Conservation (phyloP, 2,329 filamentous ascomycete genomes). For the Remersonia thermophila region DNA sequence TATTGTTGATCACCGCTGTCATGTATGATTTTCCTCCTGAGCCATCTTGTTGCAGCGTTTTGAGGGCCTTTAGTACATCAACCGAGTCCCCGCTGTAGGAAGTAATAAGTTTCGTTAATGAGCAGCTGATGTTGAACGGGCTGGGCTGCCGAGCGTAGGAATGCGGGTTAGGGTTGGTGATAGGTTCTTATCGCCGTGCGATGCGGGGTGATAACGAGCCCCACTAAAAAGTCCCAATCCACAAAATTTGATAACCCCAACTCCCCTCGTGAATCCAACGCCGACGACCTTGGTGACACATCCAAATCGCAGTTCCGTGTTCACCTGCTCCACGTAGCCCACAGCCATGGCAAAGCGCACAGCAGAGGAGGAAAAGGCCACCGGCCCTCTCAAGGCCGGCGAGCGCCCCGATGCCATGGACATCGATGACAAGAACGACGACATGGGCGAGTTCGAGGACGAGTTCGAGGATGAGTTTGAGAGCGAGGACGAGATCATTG, state of each 20-base stretch:
- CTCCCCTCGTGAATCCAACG: slow-evolving; percentile 4
- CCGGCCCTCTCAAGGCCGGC: slow-evolving; percentile 45
- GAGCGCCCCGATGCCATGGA: slow-evolving; percentile 53
- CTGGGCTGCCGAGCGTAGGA: too few relatives aligned
- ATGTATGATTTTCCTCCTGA: too few relatives aligned
- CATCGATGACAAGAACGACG: slow-evolving; percentile 44
- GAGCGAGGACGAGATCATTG: slow-evolving; percentile 78
- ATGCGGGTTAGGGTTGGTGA: background rate
- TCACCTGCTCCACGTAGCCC: background rate
- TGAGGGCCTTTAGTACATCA: too few relatives aligned
- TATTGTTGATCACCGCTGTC: too few relatives aligned
- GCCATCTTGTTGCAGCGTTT: too few relatives aligned
- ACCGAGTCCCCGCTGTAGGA: too few relatives aligned
- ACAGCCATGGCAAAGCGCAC: slow-evolving; percentile 46
- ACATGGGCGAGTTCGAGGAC: slow-evolving; percentile 80
- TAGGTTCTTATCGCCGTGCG: background rate
- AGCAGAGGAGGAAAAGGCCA: slow-evolving; percentile 36
- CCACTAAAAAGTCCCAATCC: slow-evolving; percentile 17
- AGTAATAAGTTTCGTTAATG: too few relatives aligned
- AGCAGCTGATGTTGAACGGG: too few relatives aligned
- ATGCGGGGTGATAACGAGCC: slow-evolving; percentile 10
- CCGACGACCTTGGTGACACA: background rate
- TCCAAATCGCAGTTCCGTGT: too few relatives aligned
- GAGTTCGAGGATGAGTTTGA: slow-evolving; percentile 90
- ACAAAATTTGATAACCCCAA: slow-evolving; percentile 12